A percentile compares a stretch with the other conserved stretches of the same genome.
phyloP scores from a whole-genome alignment of 352 stramenopile genomes.

The Phytophthora pinifolia region DNA sequence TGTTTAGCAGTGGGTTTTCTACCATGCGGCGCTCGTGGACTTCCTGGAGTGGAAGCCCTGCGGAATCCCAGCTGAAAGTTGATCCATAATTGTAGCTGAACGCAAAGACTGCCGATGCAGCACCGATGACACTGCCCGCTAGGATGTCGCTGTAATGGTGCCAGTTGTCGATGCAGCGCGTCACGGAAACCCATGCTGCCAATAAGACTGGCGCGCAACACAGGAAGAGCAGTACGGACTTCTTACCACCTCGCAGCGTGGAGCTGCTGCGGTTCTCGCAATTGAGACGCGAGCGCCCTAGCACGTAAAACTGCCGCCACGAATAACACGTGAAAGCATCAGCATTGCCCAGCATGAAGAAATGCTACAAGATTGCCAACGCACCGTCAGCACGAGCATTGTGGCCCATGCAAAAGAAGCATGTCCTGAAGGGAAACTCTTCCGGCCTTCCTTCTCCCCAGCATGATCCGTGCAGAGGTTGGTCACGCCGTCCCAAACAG shows the following conservation, averaged over 20 bases:
- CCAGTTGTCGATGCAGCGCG: constrained; percentile 75
- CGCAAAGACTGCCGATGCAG: constrained; percentile 32
- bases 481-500: constrained; percentile 56
- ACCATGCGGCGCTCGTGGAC: constrained; percentile 32
- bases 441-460: constrained; percentile 59
- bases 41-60: constrained; percentile 43
- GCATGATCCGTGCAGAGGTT: constrained; percentile 52
- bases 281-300: constrained; percentile 56
- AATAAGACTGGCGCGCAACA: constrained; percentile 53
- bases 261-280: constrained; percentile 37
- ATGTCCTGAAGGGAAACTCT: constrained; percentile 75
- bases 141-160: constrained; percentile 70
- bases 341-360: not conserved
- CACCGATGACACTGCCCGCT: constrained; percentile 53
- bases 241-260: constrained; percentile 39
- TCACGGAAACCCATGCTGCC: constrained; percentile 58
- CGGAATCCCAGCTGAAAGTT: constrained; percentile 46
- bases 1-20: constrained; percentile 4
- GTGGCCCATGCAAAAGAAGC: constrained; percentile 61
- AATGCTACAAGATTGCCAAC: not conserved
- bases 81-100: constrained; percentile 57
- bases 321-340: not conserved
- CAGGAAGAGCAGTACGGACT: constrained; percentile 54
- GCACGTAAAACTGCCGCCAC: constrained; percentile 43
- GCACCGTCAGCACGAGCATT: constrained; percentile 67